A percentile compares a stretch with the other conserved stretches of the same genome.
Conservation (phyloP, 257 asterid genomes). For the Eustoma russellianum region DNA sequence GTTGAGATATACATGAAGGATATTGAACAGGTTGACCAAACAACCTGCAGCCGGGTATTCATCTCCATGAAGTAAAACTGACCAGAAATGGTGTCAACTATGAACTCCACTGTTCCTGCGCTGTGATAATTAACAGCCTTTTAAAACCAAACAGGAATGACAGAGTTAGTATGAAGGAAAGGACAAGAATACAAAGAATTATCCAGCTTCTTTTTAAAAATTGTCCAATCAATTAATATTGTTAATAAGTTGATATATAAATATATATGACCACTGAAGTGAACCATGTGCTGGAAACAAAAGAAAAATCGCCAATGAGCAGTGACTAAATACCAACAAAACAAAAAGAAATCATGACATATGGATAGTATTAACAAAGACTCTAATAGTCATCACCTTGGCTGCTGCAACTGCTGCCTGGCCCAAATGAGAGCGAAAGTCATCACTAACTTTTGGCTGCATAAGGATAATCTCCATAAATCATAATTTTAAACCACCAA, state of each 20-base stretch:
- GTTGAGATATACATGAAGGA: constrained; percentile 13
- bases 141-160: constrained; percentile 19
- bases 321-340: constrained; percentile 2
- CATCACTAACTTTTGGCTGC: constrained; percentile 76
- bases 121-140: constrained; percentile 87
- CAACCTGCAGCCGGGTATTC: constrained; percentile 99
- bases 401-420: constrained; percentile 99
- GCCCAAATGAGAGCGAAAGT: constrained; percentile 77
- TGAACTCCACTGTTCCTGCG: constrained; percentile 98
- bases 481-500: constrained; percentile 7
- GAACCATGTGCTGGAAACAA: too few species aligned
- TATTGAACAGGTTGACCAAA: constrained; percentile 13
- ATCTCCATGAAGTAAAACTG: constrained; percentile 98
- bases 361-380: constrained; percentile 8
- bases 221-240: too few species aligned
- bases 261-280: too few species aligned
- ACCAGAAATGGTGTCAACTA: constrained; percentile 81
- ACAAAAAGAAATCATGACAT: constrained; percentile 8
- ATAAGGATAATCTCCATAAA: constrained; percentile 19
- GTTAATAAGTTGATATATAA: too few species aligned
- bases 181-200: too few species aligned
- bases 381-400: constrained; percentile 50
- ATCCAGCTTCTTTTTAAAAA: too few species aligned
- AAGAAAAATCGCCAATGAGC: neutral
- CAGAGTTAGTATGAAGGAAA: constrained; percentile 11